A percentile compares a stretch with the other conserved stretches of the same genome.
Evolutionary conservation across 2,329 filamentous ascomycete genomes (phyloP).

Genomic region (Calonectria henricotiae): DNA sequence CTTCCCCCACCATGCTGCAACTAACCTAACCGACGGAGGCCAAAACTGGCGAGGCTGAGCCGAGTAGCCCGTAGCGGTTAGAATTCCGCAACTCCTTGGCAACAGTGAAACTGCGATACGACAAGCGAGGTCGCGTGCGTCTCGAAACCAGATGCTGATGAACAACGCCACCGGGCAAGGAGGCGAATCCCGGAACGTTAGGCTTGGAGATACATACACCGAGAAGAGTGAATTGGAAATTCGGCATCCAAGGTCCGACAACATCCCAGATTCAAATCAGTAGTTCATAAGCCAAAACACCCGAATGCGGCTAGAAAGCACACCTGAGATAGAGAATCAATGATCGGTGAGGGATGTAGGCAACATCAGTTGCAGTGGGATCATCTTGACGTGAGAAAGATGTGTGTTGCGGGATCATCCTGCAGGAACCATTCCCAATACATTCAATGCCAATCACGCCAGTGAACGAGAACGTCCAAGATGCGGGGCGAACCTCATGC

Average conservation of each 20-base stretch:
- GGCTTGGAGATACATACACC: constrained; percentile 16
- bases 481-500: neutral
- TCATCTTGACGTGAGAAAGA: neutral
- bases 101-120: neutral
- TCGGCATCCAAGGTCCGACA: constrained; percentile 29
- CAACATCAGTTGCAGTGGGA: constrained; percentile 9
- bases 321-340: constrained; percentile 14
- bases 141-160: constrained; percentile 4
- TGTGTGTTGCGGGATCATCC: neutral
- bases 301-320: neutral
- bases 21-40: neutral
- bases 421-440: constrained; percentile 17
- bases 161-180: constrained; percentile 38
- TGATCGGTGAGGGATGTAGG: neutral
- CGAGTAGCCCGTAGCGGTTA: constrained; percentile 26
- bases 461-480: constrained; percentile 3
- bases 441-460: constrained; percentile 26
- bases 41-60: constrained; percentile 1
- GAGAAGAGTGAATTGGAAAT: constrained; percentile 38
- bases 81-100: constrained; percentile 18
- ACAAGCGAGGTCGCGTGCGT: constrained; percentile 11
- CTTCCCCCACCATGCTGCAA: neutral
- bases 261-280: neutral
- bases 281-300: neutral
- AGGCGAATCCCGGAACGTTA: constrained; percentile 28